A percentile compares a stretch with the other conserved stretches of the same genome.
Evolutionary conservation across 1,139 yeast species (phyloP).

Genomic region (Magnusiomyces tetraspermus): DNA sequence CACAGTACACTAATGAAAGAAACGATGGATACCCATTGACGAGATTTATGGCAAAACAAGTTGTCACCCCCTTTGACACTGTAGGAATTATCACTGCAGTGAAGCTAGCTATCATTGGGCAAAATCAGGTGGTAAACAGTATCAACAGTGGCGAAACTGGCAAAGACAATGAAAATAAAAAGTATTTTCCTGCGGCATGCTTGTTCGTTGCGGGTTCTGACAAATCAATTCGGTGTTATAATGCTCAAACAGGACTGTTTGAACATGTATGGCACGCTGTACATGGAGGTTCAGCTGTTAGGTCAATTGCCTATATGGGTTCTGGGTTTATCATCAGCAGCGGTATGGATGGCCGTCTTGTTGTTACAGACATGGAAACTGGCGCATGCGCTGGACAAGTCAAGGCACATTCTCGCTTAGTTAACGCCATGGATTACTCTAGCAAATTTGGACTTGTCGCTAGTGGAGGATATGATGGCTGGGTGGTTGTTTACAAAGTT

Average conservation of each 20-base stretch:
- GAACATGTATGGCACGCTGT: slow-evolving; percentile 6
- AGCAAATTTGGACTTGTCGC: background rate
- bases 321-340: slow-evolving; percentile 7
- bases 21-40: slow-evolving; percentile 3
- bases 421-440: slow-evolving; percentile 7
- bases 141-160: background rate
- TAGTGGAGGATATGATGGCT: slow-evolving; percentile 11
- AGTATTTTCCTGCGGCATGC: slow-evolving; percentile 1
- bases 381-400: slow-evolving; percentile 2
- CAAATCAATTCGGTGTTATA: slow-evolving; percentile 8
- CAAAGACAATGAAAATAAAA: background rate
- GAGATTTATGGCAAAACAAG: background rate
- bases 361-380: slow-evolving; percentile 9
- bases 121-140: background rate
- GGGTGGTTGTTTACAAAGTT: slow-evolving; percentile 5
- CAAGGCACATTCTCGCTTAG: slow-evolving; percentile 9
- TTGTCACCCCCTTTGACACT: slow-evolving; percentile 7
- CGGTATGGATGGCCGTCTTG: slow-evolving; percentile 13
- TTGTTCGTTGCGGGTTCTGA: slow-evolving; percentile 8
- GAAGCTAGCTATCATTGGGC: background rate
- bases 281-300: slow-evolving; percentile 12
- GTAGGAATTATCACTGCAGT: slow-evolving; percentile 10
- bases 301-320: slow-evolving; percentile 5
- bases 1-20: background rate
- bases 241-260: background rate